Evolutionary conservation across 148 eudicot genomes (phyloP), one percentile per base, ranked within the genome.

Genomic region (Chenopodium quinoa): DNA sequence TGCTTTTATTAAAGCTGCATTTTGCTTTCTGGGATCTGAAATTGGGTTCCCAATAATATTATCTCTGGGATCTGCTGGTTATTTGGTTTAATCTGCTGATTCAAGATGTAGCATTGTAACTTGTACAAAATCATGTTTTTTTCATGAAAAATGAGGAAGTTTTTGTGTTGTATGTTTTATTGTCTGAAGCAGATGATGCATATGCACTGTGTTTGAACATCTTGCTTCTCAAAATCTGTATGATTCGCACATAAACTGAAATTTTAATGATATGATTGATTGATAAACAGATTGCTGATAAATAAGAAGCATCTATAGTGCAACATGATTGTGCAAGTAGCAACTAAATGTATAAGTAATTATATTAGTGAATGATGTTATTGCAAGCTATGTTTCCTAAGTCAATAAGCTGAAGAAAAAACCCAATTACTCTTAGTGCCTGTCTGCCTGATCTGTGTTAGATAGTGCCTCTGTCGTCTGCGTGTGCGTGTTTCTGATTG

Each of bases 1-100:
- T 75, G 22, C 13, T 27, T 52, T 66, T 66, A 73, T 67, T 78
- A 20, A 60, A 66, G 58, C 40, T 67, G 73, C 73, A 78, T 66
- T 48, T 1, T 66, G 10, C 54, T 66, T 0, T 47, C 20, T 23
- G 20, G 27, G 66, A n/a, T 80, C 44, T 72, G 12, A 58, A 40
- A 71, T 73, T 73, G 48, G 14, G 67, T 67, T 66, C 44, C 74
- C 73, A 67, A 48, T 78, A 9, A 19, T 22, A 17, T 0, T 64
- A 40, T 4, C 1, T 79, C 34, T 56, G 58, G 25, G 75, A 72
- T 70, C 56, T 80, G 70, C 14, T 50, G 17, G 31, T 34, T 68
- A 54, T 16, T 22, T 79, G 29, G 75, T 31, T 40, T 80, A 29
- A 72, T 56, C 22, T 72, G 34, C 27, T 50, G 23, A 60, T 62